Conservation (phyloP, 129 eudicot species). For the Deinandra increscens region DNA sequence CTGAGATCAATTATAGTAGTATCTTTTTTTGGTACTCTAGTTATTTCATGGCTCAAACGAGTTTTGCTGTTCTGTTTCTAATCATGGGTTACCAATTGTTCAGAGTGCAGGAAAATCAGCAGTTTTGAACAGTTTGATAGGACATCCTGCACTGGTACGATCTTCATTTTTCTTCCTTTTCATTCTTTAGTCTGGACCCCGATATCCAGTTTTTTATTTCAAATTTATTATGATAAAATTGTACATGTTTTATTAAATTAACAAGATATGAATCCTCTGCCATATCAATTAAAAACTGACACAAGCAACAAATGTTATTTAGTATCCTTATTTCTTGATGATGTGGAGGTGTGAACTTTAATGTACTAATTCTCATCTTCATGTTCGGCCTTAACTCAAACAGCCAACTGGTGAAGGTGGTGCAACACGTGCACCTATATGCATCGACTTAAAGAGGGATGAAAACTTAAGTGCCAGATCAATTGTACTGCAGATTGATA, state of each 20-base stretch:
- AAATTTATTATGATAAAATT: not conserved
- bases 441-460: conserved; percentile 80
- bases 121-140: conserved; percentile 96
- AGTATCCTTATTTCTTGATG: conserved; percentile 11
- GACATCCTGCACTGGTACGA: conserved; percentile 95
- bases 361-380: not conserved
- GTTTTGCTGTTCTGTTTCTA: conserved; percentile 11
- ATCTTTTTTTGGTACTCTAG: not conserved
- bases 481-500: conserved; percentile 84
- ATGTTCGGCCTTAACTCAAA: conserved; percentile 6
- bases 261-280: conserved; percentile 7
- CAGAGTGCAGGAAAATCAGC: conserved; percentile 99
- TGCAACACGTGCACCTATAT: conserved; percentile 96
- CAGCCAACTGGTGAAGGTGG: conserved; percentile 99
- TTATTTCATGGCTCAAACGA: not conserved
- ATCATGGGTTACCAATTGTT: conserved; percentile 24
- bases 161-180: not conserved
- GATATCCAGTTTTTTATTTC: not conserved
- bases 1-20: not conserved
- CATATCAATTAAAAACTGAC: conserved; percentile 5
- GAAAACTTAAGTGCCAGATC: conserved; percentile 79
- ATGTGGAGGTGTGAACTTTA: conserved; percentile 9
- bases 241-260: not conserved
- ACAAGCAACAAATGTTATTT: not conserved
- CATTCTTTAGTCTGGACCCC: conserved; percentile 7